Conservation (phyloP, 2,329 filamentous ascomycete species). For the Fusarium ramigenum region DNA sequence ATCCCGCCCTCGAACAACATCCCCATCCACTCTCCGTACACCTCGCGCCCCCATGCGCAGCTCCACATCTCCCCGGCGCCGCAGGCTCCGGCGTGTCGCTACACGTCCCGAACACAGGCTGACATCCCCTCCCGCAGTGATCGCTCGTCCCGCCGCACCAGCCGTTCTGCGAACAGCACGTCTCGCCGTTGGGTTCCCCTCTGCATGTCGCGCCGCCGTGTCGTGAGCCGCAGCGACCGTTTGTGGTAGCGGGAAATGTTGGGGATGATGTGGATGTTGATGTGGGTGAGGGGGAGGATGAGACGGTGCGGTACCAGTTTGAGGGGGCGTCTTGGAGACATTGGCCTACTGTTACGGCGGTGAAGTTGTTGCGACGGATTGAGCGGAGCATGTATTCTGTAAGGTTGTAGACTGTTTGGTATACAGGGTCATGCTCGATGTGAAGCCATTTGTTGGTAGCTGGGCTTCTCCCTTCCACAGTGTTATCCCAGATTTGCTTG, state of each 20-base stretch:
- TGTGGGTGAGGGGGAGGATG: neutral
- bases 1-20: conserved; percentile 46
- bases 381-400: conserved; percentile 55
- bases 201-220: conserved; percentile 35
- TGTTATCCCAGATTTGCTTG: conserved; percentile 51
- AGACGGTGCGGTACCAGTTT: conserved; percentile 60
- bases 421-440: conserved; percentile 63
- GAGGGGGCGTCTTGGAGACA: conserved; percentile 62
- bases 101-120: conserved; percentile 46
- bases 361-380: conserved; percentile 50
- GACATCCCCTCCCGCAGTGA: conserved; percentile 54
- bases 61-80: conserved; percentile 41
- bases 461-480: conserved; percentile 47
- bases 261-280: conserved; percentile 6
- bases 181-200: conserved; percentile 24
- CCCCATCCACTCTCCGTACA: conserved; percentile 40
- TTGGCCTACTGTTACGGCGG: conserved; percentile 58
- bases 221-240: conserved; percentile 39
- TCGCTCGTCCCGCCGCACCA: conserved; percentile 52
- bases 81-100: conserved; percentile 26
- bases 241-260: conserved; percentile 33
- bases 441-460: conserved; percentile 54
- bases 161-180: conserved; percentile 37
- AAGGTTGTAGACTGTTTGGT: conserved; percentile 56
- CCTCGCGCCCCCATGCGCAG: conserved; percentile 33